These are phyloP conservation scores for Priceomyces castillae DNA, from an alignment of 805 yeast genomes.

Conservation along the genomic window DNA sequence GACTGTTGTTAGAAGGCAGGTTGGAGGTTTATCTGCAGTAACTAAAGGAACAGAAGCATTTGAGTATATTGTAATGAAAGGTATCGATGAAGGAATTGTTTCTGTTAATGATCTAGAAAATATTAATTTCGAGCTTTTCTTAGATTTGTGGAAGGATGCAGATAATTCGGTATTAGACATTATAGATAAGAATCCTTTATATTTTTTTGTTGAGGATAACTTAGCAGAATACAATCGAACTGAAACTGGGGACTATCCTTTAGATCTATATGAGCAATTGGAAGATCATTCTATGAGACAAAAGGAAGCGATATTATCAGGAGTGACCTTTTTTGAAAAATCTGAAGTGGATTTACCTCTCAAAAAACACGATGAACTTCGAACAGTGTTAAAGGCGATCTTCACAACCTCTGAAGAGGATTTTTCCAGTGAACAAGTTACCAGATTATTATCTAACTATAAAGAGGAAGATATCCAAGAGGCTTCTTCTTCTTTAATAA, in stretches of 20 bases:
- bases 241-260: conserved; percentile 9
- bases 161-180: conserved; percentile 35
- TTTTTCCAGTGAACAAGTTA: conserved; percentile 48
- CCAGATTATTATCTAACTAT: conserved; percentile 41
- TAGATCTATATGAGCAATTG: conserved; percentile 39
- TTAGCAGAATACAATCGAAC: conserved; percentile 36
- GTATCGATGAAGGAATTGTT: conserved; percentile 55
- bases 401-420: conserved; percentile 52
- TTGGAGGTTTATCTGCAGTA: conserved; percentile 52
- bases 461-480: conserved; percentile 47
- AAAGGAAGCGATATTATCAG: conserved; percentile 55
- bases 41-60: conserved; percentile 59
- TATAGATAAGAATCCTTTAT: conserved; percentile 37
- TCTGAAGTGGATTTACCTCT: conserved; percentile 10
- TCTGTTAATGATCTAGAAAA: conserved; percentile 48
- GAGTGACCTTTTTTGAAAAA: conserved; percentile 42
- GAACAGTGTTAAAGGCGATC: conserved; percentile 50
- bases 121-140: conserved; percentile 49
- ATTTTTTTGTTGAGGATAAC: conserved; percentile 45
- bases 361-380: conserved; percentile 30
- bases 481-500: conserved; percentile 52
- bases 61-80: conserved; percentile 60
- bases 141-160: conserved; percentile 63
- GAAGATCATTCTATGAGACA: conserved; percentile 68
- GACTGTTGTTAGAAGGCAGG: conserved; percentile 59